Conservation (phyloP, 768 basidiomycete genomes). For the Pulveroboletus frians region DNA sequence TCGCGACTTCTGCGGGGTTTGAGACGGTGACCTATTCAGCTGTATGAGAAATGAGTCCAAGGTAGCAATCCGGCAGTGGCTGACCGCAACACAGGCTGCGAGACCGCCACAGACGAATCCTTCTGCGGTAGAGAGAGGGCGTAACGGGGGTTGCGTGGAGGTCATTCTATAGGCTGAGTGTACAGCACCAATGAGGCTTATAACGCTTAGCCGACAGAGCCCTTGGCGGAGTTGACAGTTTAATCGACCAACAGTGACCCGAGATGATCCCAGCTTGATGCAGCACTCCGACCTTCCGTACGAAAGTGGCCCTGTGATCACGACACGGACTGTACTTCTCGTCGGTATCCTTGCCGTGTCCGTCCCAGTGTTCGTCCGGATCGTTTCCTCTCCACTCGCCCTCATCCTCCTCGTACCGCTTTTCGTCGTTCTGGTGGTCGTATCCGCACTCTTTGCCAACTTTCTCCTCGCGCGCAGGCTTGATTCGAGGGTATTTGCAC, state of each 20-base stretch:
- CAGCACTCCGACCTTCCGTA: slow-evolving; percentile 5
- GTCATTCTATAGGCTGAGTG: slow-evolving; percentile 13
- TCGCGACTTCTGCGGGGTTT: slow-evolving; percentile 72
- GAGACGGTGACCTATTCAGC: slow-evolving; percentile 66
- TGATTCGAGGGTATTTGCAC: slow-evolving; percentile 39
- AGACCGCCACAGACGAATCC: slow-evolving; percentile 86
- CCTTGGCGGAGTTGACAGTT: neutral
- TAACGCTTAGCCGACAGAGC: neutral
- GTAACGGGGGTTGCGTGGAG: slow-evolving; percentile 8
- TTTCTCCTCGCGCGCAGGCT: slow-evolving; percentile 55
- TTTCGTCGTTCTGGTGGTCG: slow-evolving; percentile 42
- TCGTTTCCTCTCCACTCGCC: slow-evolving; percentile 61
- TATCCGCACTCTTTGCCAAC: slow-evolving; percentile 49
- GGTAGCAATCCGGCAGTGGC: slow-evolving; percentile 3
- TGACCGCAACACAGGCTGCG: slow-evolving; percentile 86
- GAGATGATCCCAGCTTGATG: slow-evolving; percentile 14
- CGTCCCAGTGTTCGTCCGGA: slow-evolving; percentile 48
- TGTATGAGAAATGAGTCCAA: slow-evolving; percentile 3
- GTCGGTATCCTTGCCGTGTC: slow-evolving; percentile 55
- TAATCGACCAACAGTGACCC: neutral
- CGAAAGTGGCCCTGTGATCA: slow-evolving; percentile 38
- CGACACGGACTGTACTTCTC: slow-evolving; percentile 47
- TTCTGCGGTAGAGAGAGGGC: slow-evolving; percentile 61
- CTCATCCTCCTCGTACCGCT: slow-evolving; percentile 62
- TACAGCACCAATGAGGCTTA: slow-evolving; percentile 1